Base-by-base conservation (phyloP, 176 grass and related monocot genomes). In the Bolboschoenus planiculmis region DNA sequence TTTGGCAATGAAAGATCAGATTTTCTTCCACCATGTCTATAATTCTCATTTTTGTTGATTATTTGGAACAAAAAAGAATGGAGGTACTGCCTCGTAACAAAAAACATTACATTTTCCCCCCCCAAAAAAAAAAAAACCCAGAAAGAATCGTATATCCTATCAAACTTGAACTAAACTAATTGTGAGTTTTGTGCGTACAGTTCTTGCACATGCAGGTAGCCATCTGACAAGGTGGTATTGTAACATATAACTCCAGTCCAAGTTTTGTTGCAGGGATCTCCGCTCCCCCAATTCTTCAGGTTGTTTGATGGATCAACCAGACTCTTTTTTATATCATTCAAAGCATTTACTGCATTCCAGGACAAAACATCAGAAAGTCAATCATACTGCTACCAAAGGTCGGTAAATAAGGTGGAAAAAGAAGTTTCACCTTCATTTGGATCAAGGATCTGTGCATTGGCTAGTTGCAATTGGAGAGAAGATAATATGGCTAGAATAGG, bases 221-320 rank as follows among this genome's bases (percentile, higher is more conserved):
- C 95, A 87, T 97, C 87, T 13, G 8, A 56, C 21, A 77, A 21
- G 81, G 90, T 84, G 68, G 15, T 79, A 64, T 98, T 98, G 54
- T 97, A 59, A 67, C 95, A 98, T 79, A 93, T 81, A 73, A 98
- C 86, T 58, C 76, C 90, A 21, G 90, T 85, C 95, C 95, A 98
- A 46, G 85, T 95, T 77, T 83, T 85, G 9, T 59, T 82, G 74
- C 95, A 98, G 56, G 95, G 95, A 89, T 98, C 95, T 86, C 90
- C 95, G 81, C 54, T 78, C 43, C 88, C 86, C 95, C 95, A 98
- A 84, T 23, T 85, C 16, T 85, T 78, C 23, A 98, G 88, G 63
- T 20, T 1, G 62, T 58, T 79, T 1, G 2, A 7, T 77, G 89
- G 90, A 81, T 98, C 95, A 72, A 91, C 56, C 79, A 98, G 63